phyloP scores from a whole-genome alignment of 768 basidiomycete species.

The Cubamyces lactineus region DNA sequence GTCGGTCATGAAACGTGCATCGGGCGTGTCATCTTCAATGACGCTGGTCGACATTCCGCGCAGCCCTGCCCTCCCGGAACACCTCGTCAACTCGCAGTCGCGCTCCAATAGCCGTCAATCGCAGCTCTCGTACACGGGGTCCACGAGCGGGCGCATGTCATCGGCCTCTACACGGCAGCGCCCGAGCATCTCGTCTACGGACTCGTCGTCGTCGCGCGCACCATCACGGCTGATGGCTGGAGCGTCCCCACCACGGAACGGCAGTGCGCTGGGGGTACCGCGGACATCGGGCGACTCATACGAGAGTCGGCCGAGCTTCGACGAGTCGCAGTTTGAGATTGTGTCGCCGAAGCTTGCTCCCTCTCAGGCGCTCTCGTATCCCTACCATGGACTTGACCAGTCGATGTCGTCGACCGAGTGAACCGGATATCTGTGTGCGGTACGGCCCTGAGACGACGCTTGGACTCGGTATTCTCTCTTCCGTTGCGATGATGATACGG shows the following conservation, averaged over 20 bases:
- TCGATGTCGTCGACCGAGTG: slow-evolving; percentile 29
- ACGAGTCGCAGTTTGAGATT: slow-evolving; percentile 69
- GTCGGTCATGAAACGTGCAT: slow-evolving; percentile 36
- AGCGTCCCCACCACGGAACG: slow-evolving; percentile 37
- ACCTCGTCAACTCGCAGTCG: slow-evolving; percentile 23
- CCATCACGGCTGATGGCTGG: slow-evolving; percentile 18
- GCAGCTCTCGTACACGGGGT: slow-evolving; percentile 5
- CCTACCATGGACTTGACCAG: slow-evolving; percentile 58
- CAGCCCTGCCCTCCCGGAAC: slow-evolving; percentile 61
- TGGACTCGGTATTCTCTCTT: background rate
- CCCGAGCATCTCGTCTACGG: slow-evolving; percentile 30
- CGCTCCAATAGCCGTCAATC: slow-evolving; percentile 33
- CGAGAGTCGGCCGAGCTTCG: slow-evolving; percentile 56
- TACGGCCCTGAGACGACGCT: background rate
- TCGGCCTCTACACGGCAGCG: slow-evolving; percentile 20
- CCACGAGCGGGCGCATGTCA: slow-evolving; percentile 14
- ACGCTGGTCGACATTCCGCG: slow-evolving; percentile 54
- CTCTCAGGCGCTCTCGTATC: slow-evolving; percentile 50
- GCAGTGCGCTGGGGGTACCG: slow-evolving; percentile 31
- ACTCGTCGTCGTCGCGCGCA: slow-evolving; percentile 26
- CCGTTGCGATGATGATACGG: background rate
- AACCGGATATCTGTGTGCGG: background rate
- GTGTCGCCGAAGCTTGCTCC: slow-evolving; percentile 47
- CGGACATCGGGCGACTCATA: slow-evolving; percentile 45
- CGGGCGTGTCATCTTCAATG: slow-evolving; percentile 34